Evolutionary conservation across 78 protist genomes (phyloP).

Genomic region (Guillardia theta): DNA sequence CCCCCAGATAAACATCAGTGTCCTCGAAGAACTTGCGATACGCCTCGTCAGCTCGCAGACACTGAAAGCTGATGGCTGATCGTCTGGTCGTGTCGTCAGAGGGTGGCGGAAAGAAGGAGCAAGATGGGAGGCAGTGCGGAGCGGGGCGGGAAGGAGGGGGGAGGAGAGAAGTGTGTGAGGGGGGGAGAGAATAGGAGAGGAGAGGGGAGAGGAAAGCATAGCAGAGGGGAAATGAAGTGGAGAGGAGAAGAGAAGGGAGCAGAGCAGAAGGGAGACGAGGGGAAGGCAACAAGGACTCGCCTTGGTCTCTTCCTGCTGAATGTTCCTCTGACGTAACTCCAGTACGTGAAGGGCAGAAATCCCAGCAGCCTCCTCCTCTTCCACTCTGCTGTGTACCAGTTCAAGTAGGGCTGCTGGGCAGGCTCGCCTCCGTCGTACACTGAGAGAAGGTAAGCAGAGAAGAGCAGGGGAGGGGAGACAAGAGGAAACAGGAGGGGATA

Average conservation of each 20-base stretch:
- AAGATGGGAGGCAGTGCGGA: neutral
- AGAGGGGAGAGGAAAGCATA: neutral
- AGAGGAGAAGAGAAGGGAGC: neutral
- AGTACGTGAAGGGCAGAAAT: neutral
- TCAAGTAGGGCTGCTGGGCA: neutral
- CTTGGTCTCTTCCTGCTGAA: neutral
- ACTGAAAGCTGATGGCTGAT: neutral
- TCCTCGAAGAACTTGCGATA: neutral
- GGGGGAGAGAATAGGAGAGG: neutral
- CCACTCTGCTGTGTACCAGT: too few relatives aligned
- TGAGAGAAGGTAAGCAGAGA: neutral
- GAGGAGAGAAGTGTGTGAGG: neutral
- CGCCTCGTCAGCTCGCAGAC: neutral
- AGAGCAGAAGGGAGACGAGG: neutral
- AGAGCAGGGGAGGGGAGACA: neutral
- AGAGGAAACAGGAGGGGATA: neutral
- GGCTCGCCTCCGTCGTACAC: neutral
- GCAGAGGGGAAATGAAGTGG: neutral
- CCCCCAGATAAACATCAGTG: neutral
- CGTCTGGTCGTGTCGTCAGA: neutral
- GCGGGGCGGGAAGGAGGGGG: neutral
- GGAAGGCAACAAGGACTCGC: neutral
- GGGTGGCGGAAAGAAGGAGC: neutral
- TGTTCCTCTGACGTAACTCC: neutral
- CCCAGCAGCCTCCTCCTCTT: neutral